phyloP scores from a whole-genome alignment of 768 basidiomycete genomes.

The Mycena vulgaris region DNA sequence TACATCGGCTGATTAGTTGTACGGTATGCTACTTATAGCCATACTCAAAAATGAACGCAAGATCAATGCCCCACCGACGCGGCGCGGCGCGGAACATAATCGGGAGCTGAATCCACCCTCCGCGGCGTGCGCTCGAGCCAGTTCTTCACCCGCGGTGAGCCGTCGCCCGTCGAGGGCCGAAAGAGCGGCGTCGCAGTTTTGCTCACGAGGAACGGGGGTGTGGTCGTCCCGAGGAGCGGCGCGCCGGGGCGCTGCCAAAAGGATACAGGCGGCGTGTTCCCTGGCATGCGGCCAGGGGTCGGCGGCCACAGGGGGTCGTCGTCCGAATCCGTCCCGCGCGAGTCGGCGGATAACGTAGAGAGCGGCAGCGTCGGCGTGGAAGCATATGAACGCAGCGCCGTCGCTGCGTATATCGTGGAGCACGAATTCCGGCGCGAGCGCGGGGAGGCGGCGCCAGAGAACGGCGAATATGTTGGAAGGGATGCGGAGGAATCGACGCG shows the following conservation, averaged over 20 bases:
- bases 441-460: background rate
- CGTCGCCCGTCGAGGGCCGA: conserved; percentile 31
- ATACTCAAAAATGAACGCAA: background rate
- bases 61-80: conserved; percentile 23
- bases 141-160: conserved; percentile 19
- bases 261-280: conserved; percentile 1
- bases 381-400: conserved; percentile 9
- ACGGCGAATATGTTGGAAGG: background rate
- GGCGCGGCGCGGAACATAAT: background rate
- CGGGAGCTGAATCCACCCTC: background rate
- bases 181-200: background rate
- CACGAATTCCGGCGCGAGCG: conserved; percentile 16
- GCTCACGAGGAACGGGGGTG: background rate
- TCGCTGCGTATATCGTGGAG: conserved; percentile 13
- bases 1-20: background rate
- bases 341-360: background rate
- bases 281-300: conserved; percentile 6
- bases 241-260: conserved; percentile 17
- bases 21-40: background rate
- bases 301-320: conserved; percentile 37
- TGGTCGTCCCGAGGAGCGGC: background rate
- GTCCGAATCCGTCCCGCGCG: conserved; percentile 23
- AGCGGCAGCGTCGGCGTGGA: conserved; percentile 17
- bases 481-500: background rate
- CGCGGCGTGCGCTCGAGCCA: conserved; percentile 39